These are phyloP conservation scores for Paulownia fortunei DNA, from an alignment of 257 asterid genomes.

Conservation along the genomic window DNA sequence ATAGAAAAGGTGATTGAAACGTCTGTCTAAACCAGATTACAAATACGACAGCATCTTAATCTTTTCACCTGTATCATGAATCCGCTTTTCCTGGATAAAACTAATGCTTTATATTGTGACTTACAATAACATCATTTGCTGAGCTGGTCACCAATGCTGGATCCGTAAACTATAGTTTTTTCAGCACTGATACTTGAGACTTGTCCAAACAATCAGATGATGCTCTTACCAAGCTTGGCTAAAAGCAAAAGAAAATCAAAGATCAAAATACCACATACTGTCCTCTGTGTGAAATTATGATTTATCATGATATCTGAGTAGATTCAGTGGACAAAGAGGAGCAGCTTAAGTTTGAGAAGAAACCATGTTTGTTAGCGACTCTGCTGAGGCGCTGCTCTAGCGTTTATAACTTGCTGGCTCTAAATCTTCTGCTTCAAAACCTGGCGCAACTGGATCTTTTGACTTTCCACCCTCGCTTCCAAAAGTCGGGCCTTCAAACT, in stretches of 20 bases:
- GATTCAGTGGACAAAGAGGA: not conserved
- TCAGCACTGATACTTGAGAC: not conserved
- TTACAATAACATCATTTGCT: not conserved
- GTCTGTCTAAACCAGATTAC: not conserved
- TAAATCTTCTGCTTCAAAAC: constrained; percentile 88
- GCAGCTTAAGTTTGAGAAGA: not conserved
- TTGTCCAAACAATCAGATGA: not conserved
- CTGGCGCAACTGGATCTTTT: constrained; percentile 87
- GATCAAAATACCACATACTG: not conserved
- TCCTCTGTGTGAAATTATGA: not conserved
- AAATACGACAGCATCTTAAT: not conserved
- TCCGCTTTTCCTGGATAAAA: not conserved
- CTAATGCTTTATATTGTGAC: not conserved
- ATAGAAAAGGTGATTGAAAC: not conserved
- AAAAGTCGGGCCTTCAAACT: constrained; percentile 77
- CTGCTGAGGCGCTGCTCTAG: not conserved
- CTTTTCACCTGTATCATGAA: not conserved
- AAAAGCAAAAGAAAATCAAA: not conserved
- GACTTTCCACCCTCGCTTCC: constrained; percentile 89
- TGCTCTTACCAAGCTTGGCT: not conserved
- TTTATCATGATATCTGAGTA: not conserved
- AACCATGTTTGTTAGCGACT: not conserved
- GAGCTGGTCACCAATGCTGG: not conserved
- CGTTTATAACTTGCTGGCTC: not conserved
- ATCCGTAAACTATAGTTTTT: not conserved